Evolutionary conservation across 768 basidiomycete species (phyloP).

Genomic region (Lentinula detonsa): DNA sequence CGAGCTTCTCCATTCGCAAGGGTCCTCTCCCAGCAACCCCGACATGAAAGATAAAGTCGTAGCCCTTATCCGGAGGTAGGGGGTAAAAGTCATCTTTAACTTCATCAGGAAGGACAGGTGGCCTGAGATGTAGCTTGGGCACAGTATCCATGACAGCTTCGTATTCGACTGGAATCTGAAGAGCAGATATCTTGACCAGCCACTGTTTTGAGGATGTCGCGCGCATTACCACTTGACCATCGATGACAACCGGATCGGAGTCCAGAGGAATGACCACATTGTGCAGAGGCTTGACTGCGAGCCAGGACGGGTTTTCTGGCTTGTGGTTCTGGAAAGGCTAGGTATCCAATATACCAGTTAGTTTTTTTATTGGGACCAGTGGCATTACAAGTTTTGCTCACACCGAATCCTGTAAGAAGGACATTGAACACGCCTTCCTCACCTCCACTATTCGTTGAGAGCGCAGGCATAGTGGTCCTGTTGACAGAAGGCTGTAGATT

Average conservation of each 20-base stretch:
- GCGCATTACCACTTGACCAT: constrained; percentile 14
- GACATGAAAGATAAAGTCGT: constrained; percentile 67
- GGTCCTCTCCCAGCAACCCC: constrained; percentile 63
- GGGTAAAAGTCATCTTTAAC: constrained; percentile 22
- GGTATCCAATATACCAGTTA: constrained; percentile 11
- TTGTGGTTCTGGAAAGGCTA: constrained; percentile 46
- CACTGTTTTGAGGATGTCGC: constrained; percentile 16
- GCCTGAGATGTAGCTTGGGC: constrained; percentile 55
- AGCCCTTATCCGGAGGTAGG: constrained; percentile 41
- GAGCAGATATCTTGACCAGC: constrained; percentile 53
- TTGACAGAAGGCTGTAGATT: not conserved
- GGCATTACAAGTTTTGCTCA: constrained; percentile 23
- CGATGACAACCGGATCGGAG: constrained; percentile 13
- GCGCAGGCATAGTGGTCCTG: constrained; percentile 21
- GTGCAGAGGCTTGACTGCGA: constrained; percentile 58
- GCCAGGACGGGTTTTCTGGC: constrained; percentile 67
- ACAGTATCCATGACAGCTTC: constrained; percentile 47
- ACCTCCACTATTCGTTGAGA: constrained; percentile 16
- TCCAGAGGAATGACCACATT: constrained; percentile 23
- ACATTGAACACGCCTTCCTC: constrained; percentile 34
- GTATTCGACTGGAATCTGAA: constrained; percentile 56
- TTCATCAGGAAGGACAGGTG: constrained; percentile 43
- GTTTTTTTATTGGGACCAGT: constrained; percentile 10
- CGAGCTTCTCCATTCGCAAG: constrained; percentile 56
- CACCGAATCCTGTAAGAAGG: constrained; percentile 49